A percentile compares a stretch with the other conserved stretches of the same genome.
These are phyloP conservation scores for Yamadazyma atmosphaerica DNA, from an alignment of 1,139 yeast species.

Conservation along the genomic window DNA sequence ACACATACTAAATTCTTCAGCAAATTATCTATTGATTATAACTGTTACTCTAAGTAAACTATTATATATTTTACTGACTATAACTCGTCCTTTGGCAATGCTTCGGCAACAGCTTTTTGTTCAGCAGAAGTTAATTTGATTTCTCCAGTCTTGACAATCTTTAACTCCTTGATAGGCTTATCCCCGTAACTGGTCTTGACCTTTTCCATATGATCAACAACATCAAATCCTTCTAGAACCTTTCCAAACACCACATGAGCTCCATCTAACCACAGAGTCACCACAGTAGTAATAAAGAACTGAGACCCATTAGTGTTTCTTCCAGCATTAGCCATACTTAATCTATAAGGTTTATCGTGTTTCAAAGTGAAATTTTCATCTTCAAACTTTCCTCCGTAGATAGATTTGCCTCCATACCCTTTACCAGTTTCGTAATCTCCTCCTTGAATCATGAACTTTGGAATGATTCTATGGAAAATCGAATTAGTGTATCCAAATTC, in stretches of 20 bases:
- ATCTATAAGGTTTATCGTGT: conserved; percentile 58
- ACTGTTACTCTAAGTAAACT: no score
- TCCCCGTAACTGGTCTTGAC: conserved; percentile 51
- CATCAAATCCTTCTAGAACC: conserved; percentile 66
- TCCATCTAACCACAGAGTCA: conserved; percentile 65
- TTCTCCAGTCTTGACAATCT: conserved; percentile 50
- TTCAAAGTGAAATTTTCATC: conserved; percentile 59
- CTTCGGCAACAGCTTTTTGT: conserved; percentile 14
- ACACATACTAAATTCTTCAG: no score
- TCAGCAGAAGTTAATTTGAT: conserved; percentile 26
- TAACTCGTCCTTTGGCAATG: conserved; percentile 29
- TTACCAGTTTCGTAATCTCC: conserved; percentile 62
- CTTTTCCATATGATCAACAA: conserved; percentile 54
- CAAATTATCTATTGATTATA: no score
- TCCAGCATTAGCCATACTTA: conserved; percentile 69
- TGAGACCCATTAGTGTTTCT: conserved; percentile 64
- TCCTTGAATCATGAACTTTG: conserved; percentile 61
- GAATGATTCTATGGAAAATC: conserved; percentile 58
- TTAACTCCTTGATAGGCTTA: conserved; percentile 53
- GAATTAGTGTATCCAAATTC: conserved; percentile 51
- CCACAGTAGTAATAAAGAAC: conserved; percentile 63
- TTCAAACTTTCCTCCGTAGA: conserved; percentile 55
- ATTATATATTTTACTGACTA: conserved; percentile 10
- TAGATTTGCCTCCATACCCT: conserved; percentile 62
- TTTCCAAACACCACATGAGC: conserved; percentile 82